Evolutionary conservation across 2,329 filamentous ascomycete genomes (phyloP).

Genomic region (Monosporascus sp.): DNA sequence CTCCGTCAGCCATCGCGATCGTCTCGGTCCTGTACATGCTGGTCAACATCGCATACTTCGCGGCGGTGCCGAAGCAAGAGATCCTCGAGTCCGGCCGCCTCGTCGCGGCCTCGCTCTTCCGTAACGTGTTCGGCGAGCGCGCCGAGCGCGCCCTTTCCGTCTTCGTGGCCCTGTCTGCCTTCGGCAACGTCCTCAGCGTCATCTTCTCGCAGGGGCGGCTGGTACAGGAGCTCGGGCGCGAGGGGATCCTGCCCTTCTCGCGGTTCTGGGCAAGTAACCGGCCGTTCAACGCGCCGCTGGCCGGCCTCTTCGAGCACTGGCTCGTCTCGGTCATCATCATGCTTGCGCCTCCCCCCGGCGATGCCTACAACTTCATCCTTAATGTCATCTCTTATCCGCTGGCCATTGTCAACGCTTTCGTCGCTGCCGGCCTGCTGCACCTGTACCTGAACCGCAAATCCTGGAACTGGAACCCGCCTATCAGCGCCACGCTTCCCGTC

Average conservation of each 20-base stretch:
- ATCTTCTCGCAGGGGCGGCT: conserved; percentile 54
- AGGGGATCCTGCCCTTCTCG: conserved; percentile 62
- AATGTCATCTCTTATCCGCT: conserved; percentile 51
- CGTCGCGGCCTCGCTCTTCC: conserved; percentile 57
- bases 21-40: conserved; percentile 58
- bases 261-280: conserved; percentile 64
- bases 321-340: conserved; percentile 60
- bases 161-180: conserved; percentile 55
- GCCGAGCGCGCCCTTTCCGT: conserved; percentile 47
- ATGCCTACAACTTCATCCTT: conserved; percentile 64
- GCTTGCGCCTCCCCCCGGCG: conserved; percentile 60
- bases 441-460: conserved; percentile 40
- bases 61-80: conserved; percentile 54
- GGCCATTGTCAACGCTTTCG: conserved; percentile 49
- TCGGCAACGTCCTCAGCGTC: conserved; percentile 58
- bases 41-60: conserved; percentile 62
- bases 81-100: conserved; percentile 54
- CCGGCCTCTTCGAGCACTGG: conserved; percentile 60
- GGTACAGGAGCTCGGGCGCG: conserved; percentile 64
- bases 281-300: conserved; percentile 61
- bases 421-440: conserved; percentile 46
- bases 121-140: conserved; percentile 53
- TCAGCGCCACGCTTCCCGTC: conserved; percentile 45
- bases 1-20: conserved; percentile 51
- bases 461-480: conserved; percentile 49